A percentile compares a stretch with the other conserved stretches of the same genome.
phyloP scores from a whole-genome alignment of 2,329 filamentous ascomycete species.

The Polytolypa hystricis region DNA sequence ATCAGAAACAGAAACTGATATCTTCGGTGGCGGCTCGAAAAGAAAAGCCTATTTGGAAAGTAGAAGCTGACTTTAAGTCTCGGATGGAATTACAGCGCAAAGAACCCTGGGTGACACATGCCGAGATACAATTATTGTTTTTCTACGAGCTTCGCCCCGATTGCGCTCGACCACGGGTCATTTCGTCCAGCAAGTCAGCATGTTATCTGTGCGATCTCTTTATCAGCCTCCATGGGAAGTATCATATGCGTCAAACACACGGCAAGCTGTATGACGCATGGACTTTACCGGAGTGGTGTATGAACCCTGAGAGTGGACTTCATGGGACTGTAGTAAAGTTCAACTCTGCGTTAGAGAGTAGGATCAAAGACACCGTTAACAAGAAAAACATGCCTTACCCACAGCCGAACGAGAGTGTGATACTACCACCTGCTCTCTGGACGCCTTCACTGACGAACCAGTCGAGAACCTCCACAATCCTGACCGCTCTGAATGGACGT shows the following conservation, averaged over 20 bases:
- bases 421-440: not conserved
- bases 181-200: not conserved
- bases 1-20: not conserved
- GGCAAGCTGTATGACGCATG: not conserved
- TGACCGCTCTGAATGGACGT: too few species aligned
- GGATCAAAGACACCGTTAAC: not conserved
- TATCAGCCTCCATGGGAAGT: not conserved
- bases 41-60: not conserved
- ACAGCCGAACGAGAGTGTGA: not conserved
- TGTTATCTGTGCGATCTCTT: constrained; percentile 1
- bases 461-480: not conserved
- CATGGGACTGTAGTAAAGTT: not conserved
- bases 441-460: not conserved
- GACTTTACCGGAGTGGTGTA: not conserved
- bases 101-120: not conserved
- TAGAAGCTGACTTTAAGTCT: not conserved
- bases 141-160: not conserved
- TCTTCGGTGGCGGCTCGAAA: not conserved
- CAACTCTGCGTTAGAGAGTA: not conserved
- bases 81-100: not conserved
- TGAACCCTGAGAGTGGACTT: not conserved
- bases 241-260: not conserved
- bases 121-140: not conserved
- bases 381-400: not conserved
- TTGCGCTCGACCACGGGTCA: not conserved